A percentile compares a stretch with the other conserved stretches of the same genome.
phyloP scores from a whole-genome alignment of 495 filamentous ascomycete genomes.

The Neurospora tetrasperma region DNA sequence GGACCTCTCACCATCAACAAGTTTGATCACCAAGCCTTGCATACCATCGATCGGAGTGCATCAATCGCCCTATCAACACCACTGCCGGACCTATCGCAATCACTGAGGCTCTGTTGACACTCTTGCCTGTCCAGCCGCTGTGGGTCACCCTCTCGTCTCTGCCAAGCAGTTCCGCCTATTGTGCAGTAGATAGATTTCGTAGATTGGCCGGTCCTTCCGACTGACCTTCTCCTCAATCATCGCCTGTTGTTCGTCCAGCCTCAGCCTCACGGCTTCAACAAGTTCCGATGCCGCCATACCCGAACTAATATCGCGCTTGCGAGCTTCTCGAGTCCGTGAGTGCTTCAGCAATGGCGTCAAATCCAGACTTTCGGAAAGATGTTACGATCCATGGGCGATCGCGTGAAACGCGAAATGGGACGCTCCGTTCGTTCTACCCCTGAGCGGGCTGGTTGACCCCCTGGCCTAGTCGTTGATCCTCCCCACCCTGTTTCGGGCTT shows the following conservation, averaged over 20 bases:
- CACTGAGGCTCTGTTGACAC: background rate
- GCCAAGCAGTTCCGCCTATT: background rate
- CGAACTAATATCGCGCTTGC: background rate
- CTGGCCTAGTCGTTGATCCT: background rate
- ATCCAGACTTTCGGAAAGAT: background rate
- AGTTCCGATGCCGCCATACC: background rate
- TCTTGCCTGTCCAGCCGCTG: background rate
- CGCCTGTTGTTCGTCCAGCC: too few relatives aligned
- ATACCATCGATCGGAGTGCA: background rate
- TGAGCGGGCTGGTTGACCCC: background rate
- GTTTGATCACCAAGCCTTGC: background rate
- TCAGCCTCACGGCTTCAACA: background rate
- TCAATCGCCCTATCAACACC: background rate
- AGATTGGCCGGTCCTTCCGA: too few relatives aligned
- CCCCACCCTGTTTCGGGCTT: background rate
- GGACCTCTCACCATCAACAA: background rate
- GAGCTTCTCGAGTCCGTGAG: background rate
- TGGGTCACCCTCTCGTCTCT: background rate
- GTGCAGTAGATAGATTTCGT: background rate
- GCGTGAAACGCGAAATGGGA: background rate
- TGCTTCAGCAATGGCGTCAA: background rate
- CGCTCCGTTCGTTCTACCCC: background rate
- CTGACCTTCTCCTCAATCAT: too few relatives aligned
- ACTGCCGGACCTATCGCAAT: background rate
- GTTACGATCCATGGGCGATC: background rate